Base-by-base conservation (phyloP, 495 filamentous ascomycete species). In the Penicillium bialowiezense region DNA sequence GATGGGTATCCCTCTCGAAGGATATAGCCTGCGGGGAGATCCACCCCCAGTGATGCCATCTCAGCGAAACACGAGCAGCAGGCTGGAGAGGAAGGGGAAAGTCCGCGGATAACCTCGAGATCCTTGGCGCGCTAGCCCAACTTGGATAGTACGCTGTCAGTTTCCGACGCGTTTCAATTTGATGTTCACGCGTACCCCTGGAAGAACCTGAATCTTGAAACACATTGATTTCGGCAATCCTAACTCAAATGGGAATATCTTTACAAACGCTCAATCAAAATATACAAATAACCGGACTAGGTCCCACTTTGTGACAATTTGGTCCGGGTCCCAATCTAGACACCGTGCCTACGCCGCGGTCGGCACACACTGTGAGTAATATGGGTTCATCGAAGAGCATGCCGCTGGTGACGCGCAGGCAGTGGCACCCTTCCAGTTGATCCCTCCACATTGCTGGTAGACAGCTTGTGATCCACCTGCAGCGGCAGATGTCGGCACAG, bases 401-500 rank as follows among this genome's bases (percentile, higher is more conserved):
- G 64, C 63, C 5, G 73, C 67, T 19, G 70, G 64, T 4, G 68
- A 40, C 6, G 51, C 58, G 46, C 78, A 82, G 24, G 62, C 70
- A 1, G 70, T 76, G 2, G 73, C 40, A 13, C 77, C 78, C 7
- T 55, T 59, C 69, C 74, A 80, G 20, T 64, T 58, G 29, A 26
- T 54, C 10, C 78, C 78, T 26, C 78, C 77, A 35, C 79, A 82
- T 42, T 82, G 79, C 1, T 66, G 76, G 46, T 59, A 70, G 13
- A 63, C 31, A 5, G 63, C 52, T 35, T 68, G 64, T 5, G 61
- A 52, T 24, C 48, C 28, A 4, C 40, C 36, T 5, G 35, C 35
- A 8, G 18, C 42, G 6, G 33, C 26, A 9, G 59, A 3, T 13
- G 3, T 38, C n/a, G n/a, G n/a, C n/a, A n/a, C n/a, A n/a, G n/a